phyloP scores from a whole-genome alignment of 1,284 basidiomycete genomes.

The Takashimella koratensis region DNA sequence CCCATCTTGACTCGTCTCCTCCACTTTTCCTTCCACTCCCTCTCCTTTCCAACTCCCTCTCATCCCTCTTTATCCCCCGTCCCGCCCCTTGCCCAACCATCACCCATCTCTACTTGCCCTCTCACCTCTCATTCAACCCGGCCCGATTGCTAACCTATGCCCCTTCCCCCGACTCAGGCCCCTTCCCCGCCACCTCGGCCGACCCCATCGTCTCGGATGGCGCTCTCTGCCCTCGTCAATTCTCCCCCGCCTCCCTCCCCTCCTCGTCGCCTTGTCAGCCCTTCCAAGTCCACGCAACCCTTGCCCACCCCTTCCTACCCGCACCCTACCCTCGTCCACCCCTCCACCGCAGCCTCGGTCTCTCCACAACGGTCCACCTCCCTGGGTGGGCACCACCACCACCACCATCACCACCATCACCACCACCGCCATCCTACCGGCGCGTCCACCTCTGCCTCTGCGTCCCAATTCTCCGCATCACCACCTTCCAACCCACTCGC shows the following conservation, averaged over 20 bases:
- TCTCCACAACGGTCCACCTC: neutral
- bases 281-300: neutral
- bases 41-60: too few species aligned
- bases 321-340: neutral
- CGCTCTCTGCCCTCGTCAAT: conserved; percentile 39
- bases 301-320: neutral
- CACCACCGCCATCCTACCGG: neutral
- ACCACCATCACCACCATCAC: too few species aligned
- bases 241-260: conserved; percentile 27
- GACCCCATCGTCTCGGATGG: conserved; percentile 31
- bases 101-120: conserved; percentile 1
- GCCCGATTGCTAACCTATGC: conserved; percentile 5
- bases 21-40: too few species aligned
- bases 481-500: neutral
- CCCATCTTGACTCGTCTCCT: too few species aligned
- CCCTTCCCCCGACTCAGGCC: conserved; percentile 6
- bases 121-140: neutral
- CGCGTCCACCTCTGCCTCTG: neutral
- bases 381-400: too few species aligned
- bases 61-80: too few species aligned
- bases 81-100: neutral
- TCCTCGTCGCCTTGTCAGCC: conserved; percentile 1
- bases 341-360: neutral
- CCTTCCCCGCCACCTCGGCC: conserved; percentile 15
- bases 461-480: neutral